Conservation (phyloP, 116 monocot genomes). For the Posidonia oceanica region DNA sequence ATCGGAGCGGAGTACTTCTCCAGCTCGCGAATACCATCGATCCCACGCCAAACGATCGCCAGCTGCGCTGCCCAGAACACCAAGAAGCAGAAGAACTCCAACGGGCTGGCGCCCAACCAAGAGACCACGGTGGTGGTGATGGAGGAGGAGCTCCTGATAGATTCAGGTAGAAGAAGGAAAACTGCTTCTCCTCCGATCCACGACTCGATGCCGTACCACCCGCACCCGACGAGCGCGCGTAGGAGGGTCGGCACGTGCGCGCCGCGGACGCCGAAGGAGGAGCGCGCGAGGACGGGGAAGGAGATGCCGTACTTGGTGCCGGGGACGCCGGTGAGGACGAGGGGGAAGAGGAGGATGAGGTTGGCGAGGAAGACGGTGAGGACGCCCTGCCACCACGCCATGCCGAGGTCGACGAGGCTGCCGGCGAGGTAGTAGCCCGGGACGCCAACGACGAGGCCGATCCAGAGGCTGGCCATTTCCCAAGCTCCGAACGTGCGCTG, state of each 20-base stretch:
- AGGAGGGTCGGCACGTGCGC: conserved; percentile 69
- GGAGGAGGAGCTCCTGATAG: conserved; percentile 15
- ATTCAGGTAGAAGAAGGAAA: conserved; percentile 46
- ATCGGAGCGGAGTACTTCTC: conserved; percentile 83
- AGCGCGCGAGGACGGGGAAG: conserved; percentile 84
- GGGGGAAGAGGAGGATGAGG: conserved; percentile 47
- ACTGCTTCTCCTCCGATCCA: conserved; percentile 91
- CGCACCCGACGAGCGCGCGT: conserved; percentile 83
- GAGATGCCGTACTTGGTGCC: conserved; percentile 65
- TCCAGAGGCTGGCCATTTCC: conserved; percentile 81
- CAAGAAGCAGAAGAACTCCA: conserved; percentile 66
- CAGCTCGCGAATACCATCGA: conserved; percentile 57
- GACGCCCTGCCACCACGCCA: conserved; percentile 90
- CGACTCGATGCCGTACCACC: conserved; percentile 91
- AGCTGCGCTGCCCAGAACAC: conserved; percentile 68
- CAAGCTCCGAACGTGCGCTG: conserved; percentile 43
- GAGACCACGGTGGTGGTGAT: conserved; percentile 7
- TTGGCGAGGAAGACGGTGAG: conserved; percentile 67
- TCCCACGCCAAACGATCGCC: conserved; percentile 36
- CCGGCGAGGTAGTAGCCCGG: conserved; percentile 98
- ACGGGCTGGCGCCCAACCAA: conserved; percentile 29
- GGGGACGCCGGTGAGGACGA: conserved; percentile 59
- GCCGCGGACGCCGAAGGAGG: conserved; percentile 70
- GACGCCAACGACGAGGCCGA: conserved; percentile 85
- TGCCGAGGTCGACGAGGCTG: conserved; percentile 87